These are phyloP conservation scores for Hortiboletus flavorubellus DNA, from an alignment of 768 basidiomycete species.

Conservation along the genomic window DNA sequence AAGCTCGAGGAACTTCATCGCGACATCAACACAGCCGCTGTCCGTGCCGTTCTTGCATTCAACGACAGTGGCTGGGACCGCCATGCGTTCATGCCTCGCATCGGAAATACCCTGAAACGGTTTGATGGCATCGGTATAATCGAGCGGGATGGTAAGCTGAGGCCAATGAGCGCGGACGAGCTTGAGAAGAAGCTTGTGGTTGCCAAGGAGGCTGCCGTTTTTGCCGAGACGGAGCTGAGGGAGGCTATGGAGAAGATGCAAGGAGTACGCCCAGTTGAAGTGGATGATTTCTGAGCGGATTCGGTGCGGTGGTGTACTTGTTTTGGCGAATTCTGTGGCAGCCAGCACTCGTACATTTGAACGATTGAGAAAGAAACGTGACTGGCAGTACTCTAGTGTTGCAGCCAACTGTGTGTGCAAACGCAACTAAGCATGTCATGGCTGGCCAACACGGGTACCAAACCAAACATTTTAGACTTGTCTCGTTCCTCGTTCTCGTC, in stretches of 20 bases:
- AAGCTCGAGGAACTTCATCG: slow-evolving; percentile 87
- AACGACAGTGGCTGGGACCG: slow-evolving; percentile 87
- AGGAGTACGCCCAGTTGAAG: slow-evolving; percentile 45
- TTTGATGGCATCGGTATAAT: slow-evolving; percentile 66
- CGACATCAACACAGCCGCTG: slow-evolving; percentile 86
- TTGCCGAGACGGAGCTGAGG: slow-evolving; percentile 70
- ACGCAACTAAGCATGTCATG: slow-evolving; percentile 18
- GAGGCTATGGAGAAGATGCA: slow-evolving; percentile 73
- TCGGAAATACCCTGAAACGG: slow-evolving; percentile 60
- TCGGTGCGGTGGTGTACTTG: neutral
- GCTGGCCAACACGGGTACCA: slow-evolving; percentile 13
- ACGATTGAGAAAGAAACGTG: neutral
- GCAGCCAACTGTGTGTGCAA: no score
- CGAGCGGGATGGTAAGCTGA: slow-evolving; percentile 39
- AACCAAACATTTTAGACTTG: slow-evolving; percentile 12
- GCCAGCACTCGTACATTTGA: neutral
- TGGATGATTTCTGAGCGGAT: slow-evolving; percentile 30
- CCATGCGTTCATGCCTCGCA: slow-evolving; percentile 62
- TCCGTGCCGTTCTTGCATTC: slow-evolving; percentile 75
- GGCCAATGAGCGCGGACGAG: slow-evolving; percentile 65
- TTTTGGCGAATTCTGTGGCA: neutral
- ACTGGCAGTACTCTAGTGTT: no score
- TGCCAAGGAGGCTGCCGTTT: slow-evolving; percentile 67
- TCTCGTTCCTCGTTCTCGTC: slow-evolving; percentile 23
- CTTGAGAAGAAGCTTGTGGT: slow-evolving; percentile 69